These are phyloP conservation scores for Candida freyschussii DNA, from an alignment of 1,139 yeast genomes.

Conservation along the genomic window DNA sequence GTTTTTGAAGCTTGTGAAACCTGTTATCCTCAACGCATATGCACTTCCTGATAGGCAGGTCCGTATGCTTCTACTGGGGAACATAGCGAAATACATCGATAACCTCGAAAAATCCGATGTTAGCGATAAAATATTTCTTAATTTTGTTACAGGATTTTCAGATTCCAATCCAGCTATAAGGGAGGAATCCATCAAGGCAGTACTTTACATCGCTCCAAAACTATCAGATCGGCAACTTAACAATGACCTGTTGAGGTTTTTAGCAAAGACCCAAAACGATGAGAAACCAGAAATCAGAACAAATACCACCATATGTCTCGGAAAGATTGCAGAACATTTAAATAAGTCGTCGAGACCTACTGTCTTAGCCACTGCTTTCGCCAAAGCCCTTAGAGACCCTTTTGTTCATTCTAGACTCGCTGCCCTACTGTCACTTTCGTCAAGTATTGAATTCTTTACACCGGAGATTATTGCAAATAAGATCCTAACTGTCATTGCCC, in stretches of 20 bases:
- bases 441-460: constrained; percentile 59
- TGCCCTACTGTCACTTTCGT: constrained; percentile 70
- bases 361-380: constrained; percentile 82
- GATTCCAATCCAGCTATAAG: constrained; percentile 81
- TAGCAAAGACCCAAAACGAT: constrained; percentile 89
- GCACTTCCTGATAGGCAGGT: constrained; percentile 70
- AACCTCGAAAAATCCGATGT: constrained; percentile 56
- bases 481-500: constrained; percentile 81
- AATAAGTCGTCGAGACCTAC: constrained; percentile 56
- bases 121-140: constrained; percentile 64
- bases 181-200: constrained; percentile 73
- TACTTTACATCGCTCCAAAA: constrained; percentile 58
- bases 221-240: constrained; percentile 78
- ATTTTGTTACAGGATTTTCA: constrained; percentile 70
- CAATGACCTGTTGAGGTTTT: constrained; percentile 71
- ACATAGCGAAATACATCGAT: constrained; percentile 52
- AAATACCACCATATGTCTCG: constrained; percentile 73
- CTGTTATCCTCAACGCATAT: constrained; percentile 60
- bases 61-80: constrained; percentile 62
- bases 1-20: constrained; percentile 50
- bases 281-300: constrained; percentile 79
- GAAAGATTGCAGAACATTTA: constrained; percentile 63
- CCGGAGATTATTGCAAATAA: constrained; percentile 77
- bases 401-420: constrained; percentile 73
- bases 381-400: constrained; percentile 78